Evolutionary conservation across 352 stramenopile species (phyloP).

Genomic region (Globisporangium takayamanum): DNA sequence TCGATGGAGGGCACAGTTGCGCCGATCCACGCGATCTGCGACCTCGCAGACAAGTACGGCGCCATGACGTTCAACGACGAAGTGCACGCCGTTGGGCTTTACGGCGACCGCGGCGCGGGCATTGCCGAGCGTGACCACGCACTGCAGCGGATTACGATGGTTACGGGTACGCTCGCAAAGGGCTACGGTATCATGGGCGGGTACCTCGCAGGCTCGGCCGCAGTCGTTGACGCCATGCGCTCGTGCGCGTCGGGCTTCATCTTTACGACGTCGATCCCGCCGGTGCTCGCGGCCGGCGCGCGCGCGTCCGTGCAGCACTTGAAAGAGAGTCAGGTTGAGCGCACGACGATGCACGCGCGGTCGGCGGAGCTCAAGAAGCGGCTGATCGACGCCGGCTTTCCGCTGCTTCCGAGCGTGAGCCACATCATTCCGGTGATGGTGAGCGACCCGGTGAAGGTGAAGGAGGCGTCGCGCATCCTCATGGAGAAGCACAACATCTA

Average conservation of each 20-base stretch:
- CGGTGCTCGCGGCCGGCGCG: conserved; percentile 77
- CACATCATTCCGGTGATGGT: conserved; percentile 90
- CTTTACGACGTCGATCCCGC: conserved; percentile 88
- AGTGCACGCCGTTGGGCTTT: conserved; percentile 86
- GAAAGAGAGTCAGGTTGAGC: conserved; percentile 81
- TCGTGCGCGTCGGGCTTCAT: conserved; percentile 86
- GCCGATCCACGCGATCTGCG: conserved; percentile 79
- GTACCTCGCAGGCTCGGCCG: conserved; percentile 84
- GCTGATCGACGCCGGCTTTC: conserved; percentile 79
- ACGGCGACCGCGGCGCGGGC: conserved; percentile 80
- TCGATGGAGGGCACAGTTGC: conserved; percentile 86
- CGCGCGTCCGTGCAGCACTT: conserved; percentile 75
- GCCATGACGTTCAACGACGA: conserved; percentile 91
- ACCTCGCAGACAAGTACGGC: conserved; percentile 87
- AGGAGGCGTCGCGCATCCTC: conserved; percentile 84
- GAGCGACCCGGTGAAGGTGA: conserved; percentile 81
- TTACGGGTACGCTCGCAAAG: conserved; percentile 88
- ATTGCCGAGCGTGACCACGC: conserved; percentile 85
- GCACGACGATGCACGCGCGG: conserved; percentile 76
- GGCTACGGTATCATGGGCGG: conserved; percentile 88
- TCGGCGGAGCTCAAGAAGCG: conserved; percentile 80
- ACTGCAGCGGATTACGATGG: conserved; percentile 85
- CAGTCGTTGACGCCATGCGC: conserved; percentile 84
- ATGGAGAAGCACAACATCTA: conserved; percentile 91
- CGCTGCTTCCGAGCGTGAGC: conserved; percentile 78